A percentile compares a stretch with the other conserved stretches of the same genome.
phyloP scores from a whole-genome alignment of 2,329 filamentous ascomycete genomes.

The Trichoderma polysporum region DNA sequence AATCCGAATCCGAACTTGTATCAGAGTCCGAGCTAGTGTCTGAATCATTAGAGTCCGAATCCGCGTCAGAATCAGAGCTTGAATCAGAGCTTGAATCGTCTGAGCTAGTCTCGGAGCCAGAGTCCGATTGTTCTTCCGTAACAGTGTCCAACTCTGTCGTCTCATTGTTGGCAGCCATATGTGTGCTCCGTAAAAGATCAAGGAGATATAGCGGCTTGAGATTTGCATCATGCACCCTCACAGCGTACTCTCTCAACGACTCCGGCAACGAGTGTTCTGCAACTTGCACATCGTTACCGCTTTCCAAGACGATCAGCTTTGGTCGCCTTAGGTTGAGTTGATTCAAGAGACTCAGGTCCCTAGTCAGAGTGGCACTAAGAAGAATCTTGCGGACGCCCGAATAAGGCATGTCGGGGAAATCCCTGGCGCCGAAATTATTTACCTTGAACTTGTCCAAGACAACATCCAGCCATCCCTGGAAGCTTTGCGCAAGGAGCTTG shows the following conservation, averaged over 20 bases:
- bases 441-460: conserved; percentile 63
- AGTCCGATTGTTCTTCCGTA: conserved; percentile 30
- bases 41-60: conserved; percentile 37
- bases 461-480: conserved; percentile 82
- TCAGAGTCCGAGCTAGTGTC: conserved; percentile 36
- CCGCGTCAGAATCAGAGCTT: conserved; percentile 34
- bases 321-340: conserved; percentile 72
- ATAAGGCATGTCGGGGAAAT: conserved; percentile 53
- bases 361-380: conserved; percentile 88
- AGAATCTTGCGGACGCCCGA: conserved; percentile 73
- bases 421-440: conserved; percentile 50
- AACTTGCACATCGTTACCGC: conserved; percentile 44
- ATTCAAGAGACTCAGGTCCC: conserved; percentile 76
- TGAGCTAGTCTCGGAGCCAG: conserved; percentile 39
- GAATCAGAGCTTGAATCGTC: conserved; percentile 34
- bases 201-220: conserved; percentile 85
- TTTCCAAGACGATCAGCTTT: conserved; percentile 72
- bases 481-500: conserved; percentile 85
- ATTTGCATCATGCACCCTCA: conserved; percentile 67
- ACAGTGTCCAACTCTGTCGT: not conserved
- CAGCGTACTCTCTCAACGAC: conserved; percentile 61
- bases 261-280: conserved; percentile 59
- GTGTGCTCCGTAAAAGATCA: conserved; percentile 63
- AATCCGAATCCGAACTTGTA: conserved; percentile 33
- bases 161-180: conserved; percentile 40